Evolutionary conservation across 208 protist species (phyloP).

Genomic region (Leishmania aethiopica): DNA sequence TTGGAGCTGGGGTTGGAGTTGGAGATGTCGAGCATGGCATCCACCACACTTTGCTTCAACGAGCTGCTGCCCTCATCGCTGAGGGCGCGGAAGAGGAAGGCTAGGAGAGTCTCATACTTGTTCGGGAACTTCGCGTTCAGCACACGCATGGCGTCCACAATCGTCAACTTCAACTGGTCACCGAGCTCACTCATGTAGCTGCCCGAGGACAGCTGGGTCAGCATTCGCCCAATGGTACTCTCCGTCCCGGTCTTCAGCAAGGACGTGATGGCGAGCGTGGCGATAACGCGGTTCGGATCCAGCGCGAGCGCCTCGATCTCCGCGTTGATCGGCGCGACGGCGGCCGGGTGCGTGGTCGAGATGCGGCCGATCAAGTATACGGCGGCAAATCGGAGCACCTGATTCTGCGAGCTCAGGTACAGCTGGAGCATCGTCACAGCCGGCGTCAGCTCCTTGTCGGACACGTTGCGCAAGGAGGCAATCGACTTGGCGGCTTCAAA

Average conservation of each 20-base stretch:
- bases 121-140: slow-evolving; percentile 96
- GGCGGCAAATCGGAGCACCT: slow-evolving; percentile 95
- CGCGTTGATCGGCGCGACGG: slow-evolving; percentile 93
- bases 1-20: slow-evolving; percentile 89
- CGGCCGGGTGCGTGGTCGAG: slow-evolving; percentile 69
- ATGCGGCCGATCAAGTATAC: slow-evolving; percentile 95
- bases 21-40: slow-evolving; percentile 95
- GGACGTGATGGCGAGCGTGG: slow-evolving; percentile 98
- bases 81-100: slow-evolving; percentile 90
- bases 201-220: slow-evolving; percentile 94
- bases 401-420: slow-evolving; percentile 93
- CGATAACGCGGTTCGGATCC: slow-evolving; percentile 96
- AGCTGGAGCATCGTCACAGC: slow-evolving; percentile 93
- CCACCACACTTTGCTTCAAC: slow-evolving; percentile 96
- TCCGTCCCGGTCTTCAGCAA: slow-evolving; percentile 98
- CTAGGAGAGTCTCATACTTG: slow-evolving; percentile 91
- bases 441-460: slow-evolving; percentile 89
- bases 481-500: slow-evolving; percentile 97
- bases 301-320: slow-evolving; percentile 97
- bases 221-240: slow-evolving; percentile 95
- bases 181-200: slow-evolving; percentile 95
- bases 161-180: slow-evolving; percentile 98
- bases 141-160: slow-evolving; percentile 96
- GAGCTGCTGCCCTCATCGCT: slow-evolving; percentile 89
- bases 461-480: slow-evolving; percentile 91